Evolutionary conservation across 169 alveolate genomes (phyloP).

Genomic region (Eimeria falciformis): DNA sequence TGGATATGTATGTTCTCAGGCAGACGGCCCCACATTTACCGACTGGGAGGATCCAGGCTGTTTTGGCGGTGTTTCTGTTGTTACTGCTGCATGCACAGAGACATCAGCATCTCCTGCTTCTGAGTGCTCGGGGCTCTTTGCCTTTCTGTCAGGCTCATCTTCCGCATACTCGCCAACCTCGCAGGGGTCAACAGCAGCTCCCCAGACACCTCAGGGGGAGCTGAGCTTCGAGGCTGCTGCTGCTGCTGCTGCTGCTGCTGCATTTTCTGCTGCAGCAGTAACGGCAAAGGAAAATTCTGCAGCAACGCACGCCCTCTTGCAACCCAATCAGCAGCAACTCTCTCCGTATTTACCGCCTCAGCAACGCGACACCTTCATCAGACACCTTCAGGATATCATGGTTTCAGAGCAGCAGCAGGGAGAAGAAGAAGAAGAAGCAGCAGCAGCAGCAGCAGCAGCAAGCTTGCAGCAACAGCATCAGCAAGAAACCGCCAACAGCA

Average conservation of each 20-base stretch:
- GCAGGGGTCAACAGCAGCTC: conserved; percentile 60
- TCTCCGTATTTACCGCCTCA: conserved; percentile 56
- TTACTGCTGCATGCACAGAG: background rate
- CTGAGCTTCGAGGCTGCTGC: conserved; percentile 57
- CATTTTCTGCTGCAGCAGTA: too few species aligned
- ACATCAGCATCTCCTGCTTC: background rate
- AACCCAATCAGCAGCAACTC: conserved; percentile 25
- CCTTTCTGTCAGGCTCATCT: conserved; percentile 41
- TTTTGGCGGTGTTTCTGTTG: background rate
- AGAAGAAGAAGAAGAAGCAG: background rate
- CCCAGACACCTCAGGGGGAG: conserved; percentile 59
- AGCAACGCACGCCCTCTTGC: background rate
- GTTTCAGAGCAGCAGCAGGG: conserved; percentile 25
- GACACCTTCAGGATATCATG: background rate
- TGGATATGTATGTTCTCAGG: too few species aligned
- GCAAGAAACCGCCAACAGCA: conserved; percentile 16
- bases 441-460: conserved; percentile 56
- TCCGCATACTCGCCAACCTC: conserved; percentile 57
- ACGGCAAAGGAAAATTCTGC: conserved; percentile 7
- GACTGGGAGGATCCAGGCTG: too few species aligned
- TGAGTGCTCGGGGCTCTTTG: conserved; percentile 27
- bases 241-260: conserved; percentile 22
- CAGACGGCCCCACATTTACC: too few species aligned
- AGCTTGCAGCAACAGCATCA: background rate
- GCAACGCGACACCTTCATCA: background rate